Base-by-base conservation (phyloP, 2,329 filamentous ascomycete genomes). In the Fusarium sp. region DNA sequence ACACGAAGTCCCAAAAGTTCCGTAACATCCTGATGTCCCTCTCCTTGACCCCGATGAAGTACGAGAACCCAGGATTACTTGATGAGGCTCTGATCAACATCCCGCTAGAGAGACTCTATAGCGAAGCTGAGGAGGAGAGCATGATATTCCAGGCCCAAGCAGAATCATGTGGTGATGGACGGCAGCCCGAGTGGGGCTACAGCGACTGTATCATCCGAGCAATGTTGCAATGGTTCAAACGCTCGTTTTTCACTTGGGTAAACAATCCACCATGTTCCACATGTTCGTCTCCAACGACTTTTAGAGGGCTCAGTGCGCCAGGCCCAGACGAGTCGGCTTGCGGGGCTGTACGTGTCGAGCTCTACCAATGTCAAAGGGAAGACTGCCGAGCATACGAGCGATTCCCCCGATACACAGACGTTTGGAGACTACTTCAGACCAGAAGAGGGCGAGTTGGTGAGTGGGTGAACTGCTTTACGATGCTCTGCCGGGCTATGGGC, bases 361-460 rank as follows among this genome's bases (percentile, higher is more conserved):
- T 50, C 47, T 30, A 50, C 5, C 0, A 1, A 32, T 50, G 47
- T 1, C 1, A 0, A n/a, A 50, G 3, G 11, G 11, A 4, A 18
- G 20, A 18, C 22, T 50, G 47, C 47, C 1, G 0, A 9, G 1
- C 28, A 13, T n/a, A 6, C 0, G 47, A n/a, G 47, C 20, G 47
- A 32, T 50, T 50, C 10, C 47, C 47, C 15, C 28, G 47, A 32
- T 32, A 50, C 13, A 0, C 0, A 32, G 47, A 50, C 3, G 28
- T 17, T 5, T 32, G 47, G 47, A 50, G 2, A n/a, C 7, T 50
- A 3, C 47, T 50, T 0, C 47, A 50, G 22, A 50, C 47, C 22
- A 30, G 47, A 13, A 30, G 28, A n/a, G 47, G 47, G 14, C 7
- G 47, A 13, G 20, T n/a, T 0, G 47, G 47, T 7, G 28, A 50